Evolutionary conservation across 2,329 filamentous ascomycete species (phyloP), one percentile per base, ranked within the genome.

Genomic region (Penicillium sumatraense): DNA sequence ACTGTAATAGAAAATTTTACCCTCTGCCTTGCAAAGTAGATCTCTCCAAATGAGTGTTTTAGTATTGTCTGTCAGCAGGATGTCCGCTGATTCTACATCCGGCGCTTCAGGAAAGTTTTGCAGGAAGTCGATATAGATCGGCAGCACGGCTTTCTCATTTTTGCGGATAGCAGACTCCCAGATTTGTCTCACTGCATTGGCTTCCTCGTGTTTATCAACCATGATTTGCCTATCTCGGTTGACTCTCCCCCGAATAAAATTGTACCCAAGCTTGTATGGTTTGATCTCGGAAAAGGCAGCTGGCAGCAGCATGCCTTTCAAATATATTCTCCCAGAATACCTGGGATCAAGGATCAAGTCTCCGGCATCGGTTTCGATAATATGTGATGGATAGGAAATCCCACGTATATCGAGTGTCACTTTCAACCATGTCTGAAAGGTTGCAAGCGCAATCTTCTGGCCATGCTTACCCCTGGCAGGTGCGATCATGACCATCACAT

Each of bases 1-100:
- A 35, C 33, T 20, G 41, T 49, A 49, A 20, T 40, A 49, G 23
- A 41, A 49, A 16, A 18, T n/a, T n/a, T 35, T 35, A n/a, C 31
- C 31, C 31, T 35, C 16, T 6, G 31, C 14, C 14, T 35, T n/a
- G 31, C 16, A n/a, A n/a, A 42, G 48, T 14, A 50, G 13, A 24
- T 50, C n/a, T 23, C 16, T 50, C 48, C 36, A 50, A 18, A 50
- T 50, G 16, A 16, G 11, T 4, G 38, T n/a, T n/a, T n/a, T n/a
- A n/a, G 14, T 23, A 14, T 24, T 11, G 20, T 41, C 10, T 5
- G 10, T 21, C 13, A 14, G 16, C 36, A 3, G 36, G n/a, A n/a
- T n/a, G n/a, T n/a, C n/a, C n/a, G n/a, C n/a, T n/a, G n/a, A n/a
- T n/a, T n/a, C n/a, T n/a, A n/a, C n/a, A n/a, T n/a, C n/a, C n/a